Evolutionary conservation across 164 flowering plant species (phyloP).

Genomic region (Chloranthus sessilifolius): DNA sequence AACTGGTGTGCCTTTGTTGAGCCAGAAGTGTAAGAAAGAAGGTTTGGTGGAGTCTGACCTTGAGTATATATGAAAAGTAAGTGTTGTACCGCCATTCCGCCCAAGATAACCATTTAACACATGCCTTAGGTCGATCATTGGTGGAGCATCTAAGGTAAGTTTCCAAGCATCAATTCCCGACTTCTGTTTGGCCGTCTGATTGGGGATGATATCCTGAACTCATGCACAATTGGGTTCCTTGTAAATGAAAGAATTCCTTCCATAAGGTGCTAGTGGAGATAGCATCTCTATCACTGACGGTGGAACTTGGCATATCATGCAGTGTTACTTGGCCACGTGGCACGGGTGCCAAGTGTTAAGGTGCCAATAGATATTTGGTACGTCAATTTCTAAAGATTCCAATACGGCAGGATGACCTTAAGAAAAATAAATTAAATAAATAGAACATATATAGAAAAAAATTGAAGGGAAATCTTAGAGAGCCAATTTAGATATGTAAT

Average conservation of each 20-base stretch:
- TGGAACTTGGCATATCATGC: too few species aligned
- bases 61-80: not conserved
- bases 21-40: not conserved
- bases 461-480: too few species aligned
- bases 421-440: too few species aligned
- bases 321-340: too few species aligned
- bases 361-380: too few species aligned
- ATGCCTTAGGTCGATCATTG: not conserved
- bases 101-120: constrained; percentile 1
- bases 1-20: not conserved
- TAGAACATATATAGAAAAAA: too few species aligned
- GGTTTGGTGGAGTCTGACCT: not conserved
- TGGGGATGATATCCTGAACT: constrained; percentile 7
- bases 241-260: not conserved
- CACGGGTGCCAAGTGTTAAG: too few species aligned
- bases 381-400: too few species aligned
- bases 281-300: too few species aligned
- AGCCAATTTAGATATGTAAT: too few species aligned
- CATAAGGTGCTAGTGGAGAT: too few species aligned
- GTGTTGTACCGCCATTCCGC: constrained; percentile 5
- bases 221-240: not conserved
- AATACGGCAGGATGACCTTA: too few species aligned
- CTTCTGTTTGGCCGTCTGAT: constrained; percentile 9
- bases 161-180: not conserved
- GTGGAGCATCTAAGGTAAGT: not conserved